Percentiles rank a stretch among this genome's conserved stretches.
Evolutionary conservation across 2,329 filamentous ascomycete species (phyloP).

Genomic region (Fusarium agapanthi): DNA sequence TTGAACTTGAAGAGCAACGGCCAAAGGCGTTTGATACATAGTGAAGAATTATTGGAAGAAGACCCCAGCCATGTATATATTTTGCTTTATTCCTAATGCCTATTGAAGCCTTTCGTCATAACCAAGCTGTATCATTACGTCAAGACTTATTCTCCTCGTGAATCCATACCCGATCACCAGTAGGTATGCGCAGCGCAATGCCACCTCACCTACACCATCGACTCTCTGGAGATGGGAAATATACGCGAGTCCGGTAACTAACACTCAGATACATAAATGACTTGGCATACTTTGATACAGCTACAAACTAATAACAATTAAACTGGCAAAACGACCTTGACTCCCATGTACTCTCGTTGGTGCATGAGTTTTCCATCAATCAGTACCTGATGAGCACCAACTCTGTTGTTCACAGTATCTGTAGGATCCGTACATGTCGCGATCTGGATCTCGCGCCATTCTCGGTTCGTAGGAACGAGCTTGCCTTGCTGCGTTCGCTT

Average conservation of each 20-base stretch:
- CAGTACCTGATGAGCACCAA: conserved; percentile 53
- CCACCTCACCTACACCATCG: too few relatives aligned
- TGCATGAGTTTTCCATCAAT: conserved; percentile 57
- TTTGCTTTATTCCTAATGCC: rapidly evolving
- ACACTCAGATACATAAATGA: not conserved
- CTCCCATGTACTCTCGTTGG: conserved; percentile 56
- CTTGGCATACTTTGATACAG: not conserved
- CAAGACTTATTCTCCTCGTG: too few relatives aligned
- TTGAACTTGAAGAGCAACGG: conserved; percentile 1
- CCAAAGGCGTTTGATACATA: conserved; percentile 2
- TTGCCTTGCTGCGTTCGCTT: conserved; percentile 50
- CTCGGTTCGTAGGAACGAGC: conserved; percentile 54
- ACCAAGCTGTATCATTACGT: rapidly evolving
- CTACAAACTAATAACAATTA: not conserved
- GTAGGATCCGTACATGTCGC: conserved; percentile 54
- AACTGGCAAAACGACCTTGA: conserved; percentile 55
- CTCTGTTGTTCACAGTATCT: conserved; percentile 50
- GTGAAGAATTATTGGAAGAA: not conserved
- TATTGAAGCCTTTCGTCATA: rapidly evolving
- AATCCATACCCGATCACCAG: too few relatives aligned
- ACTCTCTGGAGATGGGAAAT: too few relatives aligned
- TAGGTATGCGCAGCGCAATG: too few relatives aligned
- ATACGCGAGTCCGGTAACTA: too few relatives aligned
- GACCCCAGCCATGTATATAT: not conserved
- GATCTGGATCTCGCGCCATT: conserved; percentile 62